Percentiles rank a stretch among this genome's conserved stretches.
These are phyloP conservation scores for Colletotrichum simmondsii DNA, from an alignment of 2,329 filamentous ascomycete species.

Conservation along the genomic window DNA sequence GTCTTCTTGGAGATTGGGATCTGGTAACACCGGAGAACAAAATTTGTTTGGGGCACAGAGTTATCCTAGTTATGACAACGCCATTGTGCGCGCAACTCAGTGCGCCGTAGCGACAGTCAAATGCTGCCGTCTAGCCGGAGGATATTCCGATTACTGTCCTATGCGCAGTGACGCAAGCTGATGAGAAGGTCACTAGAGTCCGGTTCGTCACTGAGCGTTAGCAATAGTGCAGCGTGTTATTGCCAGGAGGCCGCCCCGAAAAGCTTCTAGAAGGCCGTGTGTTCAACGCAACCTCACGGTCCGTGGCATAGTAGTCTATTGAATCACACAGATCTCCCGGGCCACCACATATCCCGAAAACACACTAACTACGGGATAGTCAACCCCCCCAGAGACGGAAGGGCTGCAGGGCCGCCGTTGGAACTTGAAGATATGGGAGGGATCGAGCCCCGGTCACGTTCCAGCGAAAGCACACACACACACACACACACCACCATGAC, in stretches of 20 bases:
- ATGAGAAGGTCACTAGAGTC: neutral
- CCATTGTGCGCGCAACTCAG: neutral
- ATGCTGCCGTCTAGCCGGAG: neutral
- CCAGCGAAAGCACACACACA: neutral
- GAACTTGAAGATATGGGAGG: neutral
- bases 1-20: neutral
- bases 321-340: neutral
- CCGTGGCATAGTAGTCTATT: neutral
- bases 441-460: neutral
- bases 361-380: neutral
- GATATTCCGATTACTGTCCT: neutral
- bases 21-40: neutral
- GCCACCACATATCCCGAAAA: slow-evolving; percentile 4
- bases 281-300: neutral
- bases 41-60: neutral
- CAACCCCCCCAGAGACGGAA: neutral
- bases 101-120: neutral
- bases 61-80: neutral
- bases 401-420: neutral
- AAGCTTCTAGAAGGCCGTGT: neutral
- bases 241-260: neutral
- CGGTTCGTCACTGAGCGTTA: neutral
- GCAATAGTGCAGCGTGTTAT: neutral
- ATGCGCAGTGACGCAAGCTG: neutral
- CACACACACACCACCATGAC: neutral